Evolutionary conservation across 1,284 basidiomycete genomes (phyloP).

Genomic region (Pseudozyma tsukubaensis): DNA sequence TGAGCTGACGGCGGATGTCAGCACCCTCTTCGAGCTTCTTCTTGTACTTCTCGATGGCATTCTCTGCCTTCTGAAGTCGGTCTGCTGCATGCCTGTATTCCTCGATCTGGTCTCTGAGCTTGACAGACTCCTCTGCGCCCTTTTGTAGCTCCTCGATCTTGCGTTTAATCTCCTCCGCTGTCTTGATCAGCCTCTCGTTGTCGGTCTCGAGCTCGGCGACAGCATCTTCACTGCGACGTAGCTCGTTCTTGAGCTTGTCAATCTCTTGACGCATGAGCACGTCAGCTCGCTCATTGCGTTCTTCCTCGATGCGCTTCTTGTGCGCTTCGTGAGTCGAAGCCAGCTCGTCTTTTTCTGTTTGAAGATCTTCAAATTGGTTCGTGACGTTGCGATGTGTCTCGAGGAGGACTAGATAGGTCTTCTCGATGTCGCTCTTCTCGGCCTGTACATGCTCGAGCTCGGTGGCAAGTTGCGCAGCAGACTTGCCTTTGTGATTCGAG

Average conservation of each 20-base stretch:
- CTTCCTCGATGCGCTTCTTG: conserved; percentile 50
- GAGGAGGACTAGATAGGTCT: conserved; percentile 79
- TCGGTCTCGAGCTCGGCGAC: conserved; percentile 58
- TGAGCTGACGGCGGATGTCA: conserved; percentile 85
- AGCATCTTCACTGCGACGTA: conserved; percentile 58
- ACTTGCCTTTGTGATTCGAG: conserved; percentile 23
- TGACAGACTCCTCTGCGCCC: conserved; percentile 80
- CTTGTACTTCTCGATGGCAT: conserved; percentile 98
- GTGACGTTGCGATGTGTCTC: conserved; percentile 81
- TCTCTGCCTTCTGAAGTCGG: conserved; percentile 90
- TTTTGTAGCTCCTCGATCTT: conserved; percentile 81
- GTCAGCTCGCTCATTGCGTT: conserved; percentile 49
- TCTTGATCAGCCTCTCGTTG: conserved; percentile 48
- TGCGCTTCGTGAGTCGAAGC: conserved; percentile 32
- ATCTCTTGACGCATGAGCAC: conserved; percentile 56
- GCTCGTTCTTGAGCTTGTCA: conserved; percentile 53
- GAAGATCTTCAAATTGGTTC: conserved; percentile 72
- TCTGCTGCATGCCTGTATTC: conserved; percentile 84
- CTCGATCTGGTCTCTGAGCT: conserved; percentile 91
- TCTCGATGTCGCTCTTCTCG: conserved; percentile 74
- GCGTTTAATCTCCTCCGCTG: conserved; percentile 35
- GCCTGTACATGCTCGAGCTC: conserved; percentile 75
- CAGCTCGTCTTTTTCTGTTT: conserved; percentile 49
- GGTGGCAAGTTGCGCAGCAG: conserved; percentile 71
- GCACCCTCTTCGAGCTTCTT: conserved; percentile 96